Conservation (phyloP, 164 flowering plant species). For the Warburgia ugandensis region DNA sequence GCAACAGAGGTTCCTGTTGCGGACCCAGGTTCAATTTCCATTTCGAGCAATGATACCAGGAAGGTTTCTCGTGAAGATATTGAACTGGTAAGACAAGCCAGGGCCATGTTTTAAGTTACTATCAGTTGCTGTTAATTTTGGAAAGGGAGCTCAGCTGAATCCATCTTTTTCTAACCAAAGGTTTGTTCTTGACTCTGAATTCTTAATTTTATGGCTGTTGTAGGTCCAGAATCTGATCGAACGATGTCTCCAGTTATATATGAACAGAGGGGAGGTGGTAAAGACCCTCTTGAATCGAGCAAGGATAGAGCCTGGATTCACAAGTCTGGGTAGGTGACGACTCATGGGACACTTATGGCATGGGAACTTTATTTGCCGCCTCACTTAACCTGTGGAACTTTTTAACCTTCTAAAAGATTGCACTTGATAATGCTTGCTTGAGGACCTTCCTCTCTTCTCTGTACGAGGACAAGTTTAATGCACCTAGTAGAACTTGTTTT, state of each 20-base stretch:
- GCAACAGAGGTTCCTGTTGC: conserved; percentile 51
- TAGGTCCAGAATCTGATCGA: conserved; percentile 93
- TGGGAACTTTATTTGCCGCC: not conserved
- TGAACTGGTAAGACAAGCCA: conserved; percentile 12
- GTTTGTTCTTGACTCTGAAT: too few species aligned
- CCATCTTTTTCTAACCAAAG: too few species aligned
- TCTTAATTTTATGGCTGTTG: too few species aligned
- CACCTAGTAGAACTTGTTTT: too few species aligned
- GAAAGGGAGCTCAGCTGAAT: not conserved
- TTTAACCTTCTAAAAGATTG: too few species aligned
- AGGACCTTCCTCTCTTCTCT: too few species aligned
- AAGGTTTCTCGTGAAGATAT: conserved; percentile 68
- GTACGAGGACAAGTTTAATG: too few species aligned
- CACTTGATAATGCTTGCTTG: too few species aligned
- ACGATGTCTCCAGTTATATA: conserved; percentile 76
- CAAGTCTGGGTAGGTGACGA: conserved; percentile 72
- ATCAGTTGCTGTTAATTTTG: too few species aligned
- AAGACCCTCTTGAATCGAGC: conserved; percentile 76
- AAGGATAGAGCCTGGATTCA: conserved; percentile 88
- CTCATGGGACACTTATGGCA: not conserved
- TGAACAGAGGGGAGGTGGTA: conserved; percentile 85
- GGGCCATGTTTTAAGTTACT: not conserved
- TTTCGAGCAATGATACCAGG: conserved; percentile 66
- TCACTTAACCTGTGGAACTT: not conserved
- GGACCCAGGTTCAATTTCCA: conserved; percentile 67